These are phyloP conservation scores for Trichophaea hybrida DNA, from an alignment of 2,329 filamentous ascomycete genomes.

Conservation along the genomic window DNA sequence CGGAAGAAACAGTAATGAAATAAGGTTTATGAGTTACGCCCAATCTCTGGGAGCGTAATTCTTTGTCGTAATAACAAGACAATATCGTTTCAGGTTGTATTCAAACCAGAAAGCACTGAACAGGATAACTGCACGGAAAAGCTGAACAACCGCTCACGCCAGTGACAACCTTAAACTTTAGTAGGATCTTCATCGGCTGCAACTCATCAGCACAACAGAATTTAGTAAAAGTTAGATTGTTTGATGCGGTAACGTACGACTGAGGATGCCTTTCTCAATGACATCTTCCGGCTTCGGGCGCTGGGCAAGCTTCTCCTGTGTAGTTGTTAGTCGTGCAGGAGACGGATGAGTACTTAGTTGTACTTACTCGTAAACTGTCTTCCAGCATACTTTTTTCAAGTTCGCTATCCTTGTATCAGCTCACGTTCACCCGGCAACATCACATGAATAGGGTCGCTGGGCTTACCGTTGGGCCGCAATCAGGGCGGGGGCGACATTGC, in stretches of 20 bases:
- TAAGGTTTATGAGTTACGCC: too few species aligned
- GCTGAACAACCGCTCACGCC: too few species aligned
- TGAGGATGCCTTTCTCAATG: slow-evolving; percentile 26
- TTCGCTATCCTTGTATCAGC: slow-evolving; percentile 5
- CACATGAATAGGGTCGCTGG: too few species aligned
- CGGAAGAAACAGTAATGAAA: too few species aligned
- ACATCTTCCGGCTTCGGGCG: slow-evolving; percentile 24
- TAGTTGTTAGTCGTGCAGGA: not conserved
- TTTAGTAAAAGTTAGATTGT: not conserved
- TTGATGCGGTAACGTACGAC: slow-evolving; percentile 15
- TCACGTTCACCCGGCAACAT: too few species aligned
- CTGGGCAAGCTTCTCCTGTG: slow-evolving; percentile 24
- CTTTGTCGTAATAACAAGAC: too few species aligned
- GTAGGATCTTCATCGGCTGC: slow-evolving; percentile 22
- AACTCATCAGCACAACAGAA: slow-evolving; percentile 4
- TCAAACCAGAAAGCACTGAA: too few species aligned
- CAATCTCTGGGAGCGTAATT: too few species aligned
- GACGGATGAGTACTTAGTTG: not conserved
- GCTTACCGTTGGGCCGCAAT: slow-evolving; percentile 20
- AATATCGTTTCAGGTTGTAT: too few species aligned
- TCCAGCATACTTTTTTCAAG: slow-evolving; percentile 26
- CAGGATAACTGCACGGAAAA: too few species aligned
- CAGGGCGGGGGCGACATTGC: slow-evolving; percentile 23
- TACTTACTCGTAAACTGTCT: slow-evolving; percentile 22
- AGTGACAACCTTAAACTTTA: not conserved